phyloP scores from a whole-genome alignment of 1,139 yeast genomes.

The Taphrina flavorubra region DNA sequence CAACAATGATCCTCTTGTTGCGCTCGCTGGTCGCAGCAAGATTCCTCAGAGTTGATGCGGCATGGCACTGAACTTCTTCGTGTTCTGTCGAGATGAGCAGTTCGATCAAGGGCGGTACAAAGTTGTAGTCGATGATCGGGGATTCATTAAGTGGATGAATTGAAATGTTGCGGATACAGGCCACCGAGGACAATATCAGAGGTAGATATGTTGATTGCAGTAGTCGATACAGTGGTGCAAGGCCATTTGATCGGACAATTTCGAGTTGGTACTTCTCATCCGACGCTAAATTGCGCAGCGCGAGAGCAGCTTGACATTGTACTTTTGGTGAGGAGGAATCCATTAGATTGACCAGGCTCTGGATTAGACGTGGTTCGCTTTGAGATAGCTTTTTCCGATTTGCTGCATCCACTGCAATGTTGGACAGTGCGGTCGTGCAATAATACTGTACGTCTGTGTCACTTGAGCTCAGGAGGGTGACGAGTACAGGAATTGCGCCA shows the following conservation, averaged over 20 bases:
- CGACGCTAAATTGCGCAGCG: slow-evolving; percentile 91
- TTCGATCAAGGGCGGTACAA: slow-evolving; percentile 84
- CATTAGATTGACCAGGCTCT: slow-evolving; percentile 87
- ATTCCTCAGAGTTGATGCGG: slow-evolving; percentile 92
- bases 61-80: slow-evolving; percentile 97
- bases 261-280: slow-evolving; percentile 90
- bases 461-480: slow-evolving; percentile 79
- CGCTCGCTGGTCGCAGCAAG: slow-evolving; percentile 94
- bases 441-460: slow-evolving; percentile 98
- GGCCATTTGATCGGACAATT: slow-evolving; percentile 92
- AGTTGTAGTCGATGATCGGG: slow-evolving; percentile 93
- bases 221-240: slow-evolving; percentile 86
- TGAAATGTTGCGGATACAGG: slow-evolving; percentile 94
- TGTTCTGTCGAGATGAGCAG: slow-evolving; percentile 83
- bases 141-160: slow-evolving; percentile 97
- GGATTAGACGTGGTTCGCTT: slow-evolving; percentile 91
- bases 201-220: slow-evolving; percentile 91
- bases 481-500: slow-evolving; percentile 96
- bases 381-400: slow-evolving; percentile 87
- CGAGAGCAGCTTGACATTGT: slow-evolving; percentile 97
- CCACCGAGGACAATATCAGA: slow-evolving; percentile 91
- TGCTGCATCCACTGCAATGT: slow-evolving; percentile 93
- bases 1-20: slow-evolving; percentile 86
- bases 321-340: slow-evolving; percentile 86
- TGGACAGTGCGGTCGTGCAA: slow-evolving; percentile 95